Evolutionary conservation across 1,284 basidiomycete genomes (phyloP), one percentile per base, ranked within the genome.

Genomic region (Puccinia horiana): DNA sequence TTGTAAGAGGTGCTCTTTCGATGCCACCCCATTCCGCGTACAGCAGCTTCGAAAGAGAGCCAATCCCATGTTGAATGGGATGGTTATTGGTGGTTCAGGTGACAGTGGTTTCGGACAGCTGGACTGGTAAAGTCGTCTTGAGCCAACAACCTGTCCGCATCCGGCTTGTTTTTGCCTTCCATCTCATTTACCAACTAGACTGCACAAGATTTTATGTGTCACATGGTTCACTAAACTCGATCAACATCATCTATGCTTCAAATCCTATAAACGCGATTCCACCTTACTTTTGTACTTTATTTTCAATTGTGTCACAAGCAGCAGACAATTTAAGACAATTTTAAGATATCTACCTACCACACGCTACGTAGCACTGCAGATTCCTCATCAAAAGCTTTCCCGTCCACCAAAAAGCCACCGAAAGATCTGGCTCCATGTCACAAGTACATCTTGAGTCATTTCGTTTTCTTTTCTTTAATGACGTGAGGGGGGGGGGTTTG

Each of bases 1-100:
- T 47, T 72, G 69, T 29, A 29, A 72, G 12, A 52, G 44, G 20
- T 72, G 69, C 69, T 12, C 69, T 40, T 47, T 3, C 14, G 69
- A 72, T 32, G 29, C 35, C 20, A 52, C 29, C 29, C 69, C 69
- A 49, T 72, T 72, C 8, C 40, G 29, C 1, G 23, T 72, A 23
- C 69, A 72, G 42, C 69, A 52, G 8, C 63, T 65, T 26, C 69
- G 49, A 72, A 72, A 72, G 18, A 35, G 69, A 72, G 69, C 69
- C 69, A 72, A 72, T 72, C 42, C 69, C 23, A 32, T 72, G 44
- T 37, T 72, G 3, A 65, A 65, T 65, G 63, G 63, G 32, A 72
- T 72, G 69, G n/a, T n/a, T 8, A n/a, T 1, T 12, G 69, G 69
- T 44, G 0, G 4, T 8, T 11, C 67, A 11, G 14, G 32, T 72